Conservation (phyloP, 1,139 yeast species). For the Suhomyces wounanorum region DNA sequence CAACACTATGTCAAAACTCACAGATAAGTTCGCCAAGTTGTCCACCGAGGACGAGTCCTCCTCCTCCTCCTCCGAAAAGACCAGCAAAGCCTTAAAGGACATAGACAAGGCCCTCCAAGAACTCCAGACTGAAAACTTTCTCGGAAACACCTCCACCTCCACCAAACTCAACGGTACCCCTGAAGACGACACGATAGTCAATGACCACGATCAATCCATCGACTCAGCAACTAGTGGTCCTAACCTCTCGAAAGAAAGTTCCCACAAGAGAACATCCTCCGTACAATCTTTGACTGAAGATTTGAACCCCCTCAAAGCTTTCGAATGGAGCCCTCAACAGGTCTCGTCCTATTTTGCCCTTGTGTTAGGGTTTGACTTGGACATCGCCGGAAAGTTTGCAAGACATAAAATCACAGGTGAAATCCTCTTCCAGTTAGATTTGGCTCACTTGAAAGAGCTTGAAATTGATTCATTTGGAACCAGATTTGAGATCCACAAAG, state of each 20-base stretch:
- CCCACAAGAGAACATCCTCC: constrained; percentile 15
- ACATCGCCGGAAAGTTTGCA: constrained; percentile 74
- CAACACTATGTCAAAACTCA: constrained; percentile 17
- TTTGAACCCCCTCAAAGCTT: constrained; percentile 52
- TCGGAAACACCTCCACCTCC: constrained; percentile 12
- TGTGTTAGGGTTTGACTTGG: constrained; percentile 69
- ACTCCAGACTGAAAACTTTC: constrained; percentile 42
- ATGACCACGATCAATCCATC: background rate
- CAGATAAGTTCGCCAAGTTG: constrained; percentile 23
- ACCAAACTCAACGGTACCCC: constrained; percentile 5
- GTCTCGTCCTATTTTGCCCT: constrained; percentile 74
- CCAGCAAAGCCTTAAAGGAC: constrained; percentile 68
- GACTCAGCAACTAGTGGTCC: background rate
- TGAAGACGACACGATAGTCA: constrained; percentile 7
- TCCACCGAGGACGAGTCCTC: constrained; percentile 20
- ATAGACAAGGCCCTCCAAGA: constrained; percentile 85
- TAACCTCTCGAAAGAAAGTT: background rate
- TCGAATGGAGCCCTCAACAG: constrained; percentile 82
- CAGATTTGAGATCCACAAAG: constrained; percentile 86
- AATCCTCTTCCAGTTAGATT: constrained; percentile 80
- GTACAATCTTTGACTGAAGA: constrained; percentile 31
- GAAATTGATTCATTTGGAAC: constrained; percentile 95
- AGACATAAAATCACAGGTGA: constrained; percentile 88
- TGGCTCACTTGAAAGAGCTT: constrained; percentile 83
- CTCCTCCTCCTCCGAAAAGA: constrained; percentile 19